Percentiles rank a stretch among this genome's conserved stretches.
Evolutionary conservation across 2,329 filamentous ascomycete species (phyloP).

Genomic region (Elsinoe australis): DNA sequence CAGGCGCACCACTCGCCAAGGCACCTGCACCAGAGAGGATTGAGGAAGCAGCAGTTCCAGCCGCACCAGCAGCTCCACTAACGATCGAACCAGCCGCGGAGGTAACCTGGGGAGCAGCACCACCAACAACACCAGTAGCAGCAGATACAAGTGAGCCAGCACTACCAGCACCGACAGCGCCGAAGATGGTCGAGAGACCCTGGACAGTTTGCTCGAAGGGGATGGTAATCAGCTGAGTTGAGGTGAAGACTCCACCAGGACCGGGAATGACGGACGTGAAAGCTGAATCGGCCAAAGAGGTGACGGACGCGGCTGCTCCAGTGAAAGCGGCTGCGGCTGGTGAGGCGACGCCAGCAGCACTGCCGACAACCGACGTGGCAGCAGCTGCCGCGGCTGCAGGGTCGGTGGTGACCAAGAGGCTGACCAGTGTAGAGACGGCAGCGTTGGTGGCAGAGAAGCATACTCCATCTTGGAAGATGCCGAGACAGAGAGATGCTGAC

Average conservation of each 20-base stretch:
- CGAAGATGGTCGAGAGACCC: slow-evolving; percentile 13
- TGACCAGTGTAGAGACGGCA: slow-evolving; percentile 13
- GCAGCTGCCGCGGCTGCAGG: slow-evolving; percentile 1
- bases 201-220: neutral
- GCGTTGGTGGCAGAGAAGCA: slow-evolving; percentile 12
- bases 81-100: neutral
- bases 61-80: no score
- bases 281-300: neutral
- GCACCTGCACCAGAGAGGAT: neutral
- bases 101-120: neutral
- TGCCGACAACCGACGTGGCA: neutral
- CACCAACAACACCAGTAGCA: neutral
- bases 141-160: neutral
- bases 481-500: slow-evolving; percentile 14
- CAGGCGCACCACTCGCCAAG: neutral
- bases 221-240: slow-evolving; percentile 4
- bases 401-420: slow-evolving; percentile 9
- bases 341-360: neutral
- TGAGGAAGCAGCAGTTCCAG: neutral
- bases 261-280: neutral
- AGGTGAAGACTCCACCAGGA: slow-evolving; percentile 1
- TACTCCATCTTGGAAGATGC: slow-evolving; percentile 9
- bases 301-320: neutral
- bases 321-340: neutral
- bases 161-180: neutral